phyloP scores from a whole-genome alignment of 2,329 filamentous ascomycete species.

The Magnaporthiopsis rhizophila region DNA sequence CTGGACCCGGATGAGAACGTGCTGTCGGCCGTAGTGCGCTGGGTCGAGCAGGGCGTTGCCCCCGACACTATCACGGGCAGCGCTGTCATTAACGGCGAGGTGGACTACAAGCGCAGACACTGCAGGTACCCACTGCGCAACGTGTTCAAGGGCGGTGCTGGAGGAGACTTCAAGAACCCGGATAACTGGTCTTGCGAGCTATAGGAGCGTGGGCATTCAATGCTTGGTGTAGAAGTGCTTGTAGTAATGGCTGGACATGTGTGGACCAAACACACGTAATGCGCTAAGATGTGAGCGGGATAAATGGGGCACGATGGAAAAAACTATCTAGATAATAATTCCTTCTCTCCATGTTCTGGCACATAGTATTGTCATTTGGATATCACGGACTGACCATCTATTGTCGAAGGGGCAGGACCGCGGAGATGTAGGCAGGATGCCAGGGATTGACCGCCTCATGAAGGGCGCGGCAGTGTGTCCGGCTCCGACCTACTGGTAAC shows the following conservation, averaged over 20 bases:
- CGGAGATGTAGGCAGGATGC: too few species aligned
- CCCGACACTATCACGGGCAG: constrained; percentile 25
- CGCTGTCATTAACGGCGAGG: neutral
- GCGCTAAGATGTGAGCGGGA: too few species aligned
- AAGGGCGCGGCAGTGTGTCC: too few species aligned
- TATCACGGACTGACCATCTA: too few species aligned
- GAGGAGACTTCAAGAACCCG: constrained; percentile 7
- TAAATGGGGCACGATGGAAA: too few species aligned
- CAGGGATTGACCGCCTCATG: too few species aligned
- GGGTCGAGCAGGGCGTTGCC: constrained; percentile 35
- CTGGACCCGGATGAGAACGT: constrained; percentile 31
- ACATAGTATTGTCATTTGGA: too few species aligned
- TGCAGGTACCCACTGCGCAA: constrained; percentile 9
- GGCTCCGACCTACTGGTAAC: too few species aligned
- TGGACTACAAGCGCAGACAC: constrained; percentile 11
- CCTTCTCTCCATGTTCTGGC: too few species aligned
- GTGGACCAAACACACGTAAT: too few species aligned
- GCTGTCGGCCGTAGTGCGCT: constrained; percentile 35
- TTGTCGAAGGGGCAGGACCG: too few species aligned
- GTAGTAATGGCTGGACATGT: neutral
- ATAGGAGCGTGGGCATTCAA: neutral
- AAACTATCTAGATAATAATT: too few species aligned
- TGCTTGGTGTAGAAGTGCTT: neutral
- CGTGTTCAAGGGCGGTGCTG: constrained; percentile 7
- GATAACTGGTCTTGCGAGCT: constrained; percentile 9